These are phyloP conservation scores for Onygenales sp. DNA, from an alignment of 2,329 filamentous ascomycete species.

Conservation along the genomic window DNA sequence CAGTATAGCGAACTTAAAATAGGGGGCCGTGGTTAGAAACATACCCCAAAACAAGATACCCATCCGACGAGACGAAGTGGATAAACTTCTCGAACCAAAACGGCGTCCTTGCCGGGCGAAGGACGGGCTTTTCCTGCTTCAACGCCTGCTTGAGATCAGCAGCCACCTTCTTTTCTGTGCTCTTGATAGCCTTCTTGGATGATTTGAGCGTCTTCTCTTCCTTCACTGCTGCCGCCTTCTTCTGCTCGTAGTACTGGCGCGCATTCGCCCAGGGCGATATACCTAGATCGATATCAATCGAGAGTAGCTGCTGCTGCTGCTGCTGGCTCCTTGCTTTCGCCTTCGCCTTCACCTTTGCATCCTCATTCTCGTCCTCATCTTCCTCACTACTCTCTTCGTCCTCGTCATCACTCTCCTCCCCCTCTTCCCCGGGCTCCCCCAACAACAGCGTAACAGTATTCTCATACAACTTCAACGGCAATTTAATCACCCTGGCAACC, in stretches of 20 bases:
- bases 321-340: constrained; percentile 12
- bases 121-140: constrained; percentile 82
- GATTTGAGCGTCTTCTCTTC: constrained; percentile 78
- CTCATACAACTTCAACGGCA: constrained; percentile 82
- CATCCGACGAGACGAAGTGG: constrained; percentile 93
- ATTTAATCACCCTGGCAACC: constrained; percentile 75
- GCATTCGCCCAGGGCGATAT: constrained; percentile 84
- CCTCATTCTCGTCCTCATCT: constrained; percentile 23
- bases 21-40: constrained; percentile 6
- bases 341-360: constrained; percentile 13
- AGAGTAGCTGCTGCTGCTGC: constrained; percentile 40
- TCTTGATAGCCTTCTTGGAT: constrained; percentile 74
- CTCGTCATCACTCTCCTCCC: constrained; percentile 43
- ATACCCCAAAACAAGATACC: constrained; percentile 74
- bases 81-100: constrained; percentile 97
- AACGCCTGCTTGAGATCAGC: constrained; percentile 77
- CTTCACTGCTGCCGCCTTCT: constrained; percentile 72
- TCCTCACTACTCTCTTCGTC: constrained; percentile 41
- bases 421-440: constrained; percentile 58
- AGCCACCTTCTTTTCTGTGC: constrained; percentile 77
- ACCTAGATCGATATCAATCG: constrained; percentile 75
- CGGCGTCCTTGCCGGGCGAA: constrained; percentile 71
- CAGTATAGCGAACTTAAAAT: neutral
- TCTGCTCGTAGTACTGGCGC: constrained; percentile 83
- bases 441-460: constrained; percentile 77